These are phyloP conservation scores for Metarhizium humberi DNA, from an alignment of 2,329 filamentous ascomycete genomes.

Conservation along the genomic window DNA sequence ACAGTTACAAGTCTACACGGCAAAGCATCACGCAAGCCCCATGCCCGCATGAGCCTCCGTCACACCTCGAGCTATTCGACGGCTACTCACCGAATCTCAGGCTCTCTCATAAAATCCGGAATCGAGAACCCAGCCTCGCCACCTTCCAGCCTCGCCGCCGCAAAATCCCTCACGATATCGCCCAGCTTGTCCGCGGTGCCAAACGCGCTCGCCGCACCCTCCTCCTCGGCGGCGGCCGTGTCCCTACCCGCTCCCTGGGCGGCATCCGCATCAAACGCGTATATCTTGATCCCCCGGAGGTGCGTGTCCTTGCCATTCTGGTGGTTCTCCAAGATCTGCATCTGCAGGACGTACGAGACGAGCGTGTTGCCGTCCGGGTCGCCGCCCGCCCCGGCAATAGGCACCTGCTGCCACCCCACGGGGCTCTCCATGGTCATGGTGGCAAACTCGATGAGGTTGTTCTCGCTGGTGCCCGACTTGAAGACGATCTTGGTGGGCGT, in stretches of 20 bases:
- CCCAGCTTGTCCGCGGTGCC: slow-evolving; percentile 14
- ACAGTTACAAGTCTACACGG: no score
- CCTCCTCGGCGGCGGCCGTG: slow-evolving; percentile 16
- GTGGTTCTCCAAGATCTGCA: slow-evolving; percentile 90
- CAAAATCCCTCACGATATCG: slow-evolving; percentile 18
- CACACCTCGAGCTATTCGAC: neutral
- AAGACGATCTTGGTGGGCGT: slow-evolving; percentile 90
- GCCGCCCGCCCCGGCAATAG: slow-evolving; percentile 44
- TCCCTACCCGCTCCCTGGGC: slow-evolving; percentile 25
- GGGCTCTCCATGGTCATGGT: slow-evolving; percentile 71
- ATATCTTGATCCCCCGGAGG: slow-evolving; percentile 85
- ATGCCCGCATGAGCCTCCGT: no score
- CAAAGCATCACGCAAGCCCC: neutral
- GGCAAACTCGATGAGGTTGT: slow-evolving; percentile 83
- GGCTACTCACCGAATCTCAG: slow-evolving; percentile 27
- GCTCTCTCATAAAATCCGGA: slow-evolving; percentile 33
- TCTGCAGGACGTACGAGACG: slow-evolving; percentile 80
- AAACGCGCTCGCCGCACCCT: slow-evolving; percentile 13
- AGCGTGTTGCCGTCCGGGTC: slow-evolving; percentile 64
- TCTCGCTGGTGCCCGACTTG: slow-evolving; percentile 79
- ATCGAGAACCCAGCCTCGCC: slow-evolving; percentile 25
- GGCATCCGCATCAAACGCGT: slow-evolving; percentile 44
- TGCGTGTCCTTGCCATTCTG: slow-evolving; percentile 99
- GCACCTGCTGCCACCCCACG: slow-evolving; percentile 83
- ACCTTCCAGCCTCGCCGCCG: slow-evolving; percentile 19